These are phyloP conservation scores for Russula sp. DNA, from an alignment of 768 basidiomycete species.

Conservation along the genomic window DNA sequence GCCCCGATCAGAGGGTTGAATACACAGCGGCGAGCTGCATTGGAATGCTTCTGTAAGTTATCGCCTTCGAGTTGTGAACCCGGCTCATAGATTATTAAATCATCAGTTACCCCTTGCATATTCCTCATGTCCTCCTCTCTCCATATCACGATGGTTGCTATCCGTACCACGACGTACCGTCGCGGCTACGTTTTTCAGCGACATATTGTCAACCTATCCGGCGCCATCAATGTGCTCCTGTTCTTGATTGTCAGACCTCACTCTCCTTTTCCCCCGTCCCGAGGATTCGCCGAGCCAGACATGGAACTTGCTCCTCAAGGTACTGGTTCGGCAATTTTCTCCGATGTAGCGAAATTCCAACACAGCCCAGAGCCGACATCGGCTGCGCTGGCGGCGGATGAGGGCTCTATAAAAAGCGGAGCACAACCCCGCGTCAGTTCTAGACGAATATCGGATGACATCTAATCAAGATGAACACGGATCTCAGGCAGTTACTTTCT, in stretches of 20 bases:
- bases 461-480: not conserved
- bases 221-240: slow-evolving; percentile 42
- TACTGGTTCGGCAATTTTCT: not conserved
- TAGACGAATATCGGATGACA: not conserved
- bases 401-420: not conserved
- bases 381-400: not conserved
- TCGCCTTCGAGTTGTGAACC: not conserved
- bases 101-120: not conserved
- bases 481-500: too few species aligned
- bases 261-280: slow-evolving; percentile 36
- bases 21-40: slow-evolving; percentile 17
- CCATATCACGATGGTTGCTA: not conserved
- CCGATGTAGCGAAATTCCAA: not conserved
- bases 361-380: slow-evolving; percentile 1
- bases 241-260: slow-evolving; percentile 40
- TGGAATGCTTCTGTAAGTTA: slow-evolving; percentile 35
- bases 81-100: not conserved
- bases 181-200: slow-evolving; percentile 39
- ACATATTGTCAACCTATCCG: slow-evolving; percentile 33
- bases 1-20: slow-evolving; percentile 11
- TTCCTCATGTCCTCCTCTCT: not conserved
- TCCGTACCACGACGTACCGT: slow-evolving; percentile 34
- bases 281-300: not conserved
- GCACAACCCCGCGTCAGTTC: not conserved
- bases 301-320: not conserved